These are phyloP conservation scores for Cladophialophora carrionii DNA, from an alignment of 2,329 filamentous ascomycete genomes.

Conservation along the genomic window DNA sequence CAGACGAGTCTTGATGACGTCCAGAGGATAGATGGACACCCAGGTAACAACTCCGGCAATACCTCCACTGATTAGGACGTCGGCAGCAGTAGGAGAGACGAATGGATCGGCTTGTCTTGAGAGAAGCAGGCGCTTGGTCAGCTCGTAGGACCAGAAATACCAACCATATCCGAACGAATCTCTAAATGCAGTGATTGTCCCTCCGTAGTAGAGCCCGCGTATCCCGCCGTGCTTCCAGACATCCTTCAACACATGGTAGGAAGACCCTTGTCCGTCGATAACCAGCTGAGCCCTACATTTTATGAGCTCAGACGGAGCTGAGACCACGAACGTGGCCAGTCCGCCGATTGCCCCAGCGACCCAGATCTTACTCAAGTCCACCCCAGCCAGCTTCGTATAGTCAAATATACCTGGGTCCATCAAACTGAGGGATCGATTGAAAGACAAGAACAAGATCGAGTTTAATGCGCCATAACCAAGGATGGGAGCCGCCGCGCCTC, in stretches of 20 bases:
- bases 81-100: conserved; percentile 54
- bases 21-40: conserved; percentile 86
- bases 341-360: conserved; percentile 79
- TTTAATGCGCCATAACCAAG: conserved; percentile 90
- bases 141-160: conserved; percentile 94
- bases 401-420: conserved; percentile 55
- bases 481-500: conserved; percentile 80
- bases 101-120: conserved; percentile 41
- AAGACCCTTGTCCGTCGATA: conserved; percentile 54
- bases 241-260: conserved; percentile 65
- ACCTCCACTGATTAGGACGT: conserved; percentile 79
- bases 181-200: conserved; percentile 75
- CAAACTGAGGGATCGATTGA: conserved; percentile 76
- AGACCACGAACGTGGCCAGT: conserved; percentile 81
- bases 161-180: conserved; percentile 96
- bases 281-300: conserved; percentile 85
- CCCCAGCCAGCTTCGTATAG: conserved; percentile 49
- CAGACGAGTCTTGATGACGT: conserved; percentile 90
- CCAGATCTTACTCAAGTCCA: conserved; percentile 70
- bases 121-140: conserved; percentile 65
- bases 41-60: conserved; percentile 86
- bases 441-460: conserved; percentile 84
- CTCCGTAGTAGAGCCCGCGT: conserved; percentile 78
- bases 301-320: conserved; percentile 84
- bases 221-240: conserved; percentile 64